These are phyloP conservation scores for Bassia scoparia DNA, from an alignment of 148 eudicot genomes.

Conservation along the genomic window DNA sequence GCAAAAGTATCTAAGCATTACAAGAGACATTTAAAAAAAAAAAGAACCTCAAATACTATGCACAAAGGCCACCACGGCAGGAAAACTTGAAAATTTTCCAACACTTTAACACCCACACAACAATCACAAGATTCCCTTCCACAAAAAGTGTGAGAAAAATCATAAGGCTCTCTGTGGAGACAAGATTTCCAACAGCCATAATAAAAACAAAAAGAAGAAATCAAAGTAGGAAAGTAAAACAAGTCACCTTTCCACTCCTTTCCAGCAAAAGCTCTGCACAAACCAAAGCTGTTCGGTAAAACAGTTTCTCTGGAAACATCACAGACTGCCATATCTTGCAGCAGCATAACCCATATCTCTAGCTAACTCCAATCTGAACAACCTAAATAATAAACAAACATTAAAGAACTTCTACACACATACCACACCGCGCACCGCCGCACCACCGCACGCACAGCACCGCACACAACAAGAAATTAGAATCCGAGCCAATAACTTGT, in stretches of 20 bases:
- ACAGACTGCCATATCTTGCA: conserved; percentile 98
- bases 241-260: conserved; percentile 91
- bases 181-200: not conserved
- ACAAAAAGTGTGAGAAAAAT: not conserved
- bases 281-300: conserved; percentile 77
- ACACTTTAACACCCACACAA: too few species aligned
- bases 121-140: too few species aligned
- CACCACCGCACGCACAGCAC: too few species aligned
- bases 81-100: too few species aligned
- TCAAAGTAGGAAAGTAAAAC: not conserved
- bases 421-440: too few species aligned
- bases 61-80: too few species aligned
- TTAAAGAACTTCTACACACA: conserved; percentile 26
- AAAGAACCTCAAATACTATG: not conserved
- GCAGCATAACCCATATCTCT: conserved; percentile 94
- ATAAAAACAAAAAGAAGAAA: not conserved
- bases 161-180: not conserved
- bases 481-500: too few species aligned
- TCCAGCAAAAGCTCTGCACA: conserved; percentile 92
- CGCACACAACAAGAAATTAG: too few species aligned
- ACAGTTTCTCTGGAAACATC: conserved; percentile 99
- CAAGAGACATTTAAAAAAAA: not conserved
- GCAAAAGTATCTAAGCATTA: not conserved
- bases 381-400: conserved; percentile 56
- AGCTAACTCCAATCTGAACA: conserved; percentile 99